Evolutionary conservation across 305 asterid genomes (phyloP).

Genomic region (Ajuga reptans): DNA sequence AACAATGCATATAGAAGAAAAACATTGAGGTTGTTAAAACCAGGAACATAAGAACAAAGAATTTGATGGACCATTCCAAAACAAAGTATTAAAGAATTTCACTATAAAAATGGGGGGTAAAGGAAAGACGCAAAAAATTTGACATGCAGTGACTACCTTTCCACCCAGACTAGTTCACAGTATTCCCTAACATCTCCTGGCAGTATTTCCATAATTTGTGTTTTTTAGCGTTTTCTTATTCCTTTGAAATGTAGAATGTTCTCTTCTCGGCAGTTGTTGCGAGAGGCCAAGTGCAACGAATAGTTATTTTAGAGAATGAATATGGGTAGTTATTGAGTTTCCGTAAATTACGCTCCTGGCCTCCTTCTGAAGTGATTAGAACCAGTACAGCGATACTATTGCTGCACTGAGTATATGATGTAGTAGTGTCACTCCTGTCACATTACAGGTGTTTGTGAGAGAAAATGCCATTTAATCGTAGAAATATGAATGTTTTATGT

Average conservation of each 20-base stretch:
- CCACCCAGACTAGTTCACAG: neutral
- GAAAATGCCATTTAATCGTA: neutral
- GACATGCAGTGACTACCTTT: neutral
- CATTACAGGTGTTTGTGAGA: neutral
- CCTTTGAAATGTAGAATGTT: neutral
- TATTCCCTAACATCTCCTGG: neutral
- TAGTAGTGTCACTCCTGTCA: neutral
- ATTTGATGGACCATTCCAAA: neutral
- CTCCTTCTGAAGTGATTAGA: neutral
- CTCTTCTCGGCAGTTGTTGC: neutral
- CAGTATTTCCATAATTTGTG: neutral
- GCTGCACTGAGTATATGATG: neutral
- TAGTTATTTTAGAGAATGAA: neutral
- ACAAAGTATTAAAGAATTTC: neutral
- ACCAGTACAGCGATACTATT: neutral
- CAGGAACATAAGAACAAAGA: neutral
- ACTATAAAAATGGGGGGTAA: neutral
- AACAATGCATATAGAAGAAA: neutral
- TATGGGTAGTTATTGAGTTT: neutral
- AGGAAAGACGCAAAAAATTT: neutral
- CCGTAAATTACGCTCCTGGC: neutral
- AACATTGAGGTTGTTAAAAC: neutral
- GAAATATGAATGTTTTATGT: neutral
- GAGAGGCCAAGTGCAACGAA: neutral
- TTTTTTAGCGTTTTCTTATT: neutral